Base-by-base conservation (phyloP, 1,139 yeast genomes). In the Geotrichum bryndzae region DNA sequence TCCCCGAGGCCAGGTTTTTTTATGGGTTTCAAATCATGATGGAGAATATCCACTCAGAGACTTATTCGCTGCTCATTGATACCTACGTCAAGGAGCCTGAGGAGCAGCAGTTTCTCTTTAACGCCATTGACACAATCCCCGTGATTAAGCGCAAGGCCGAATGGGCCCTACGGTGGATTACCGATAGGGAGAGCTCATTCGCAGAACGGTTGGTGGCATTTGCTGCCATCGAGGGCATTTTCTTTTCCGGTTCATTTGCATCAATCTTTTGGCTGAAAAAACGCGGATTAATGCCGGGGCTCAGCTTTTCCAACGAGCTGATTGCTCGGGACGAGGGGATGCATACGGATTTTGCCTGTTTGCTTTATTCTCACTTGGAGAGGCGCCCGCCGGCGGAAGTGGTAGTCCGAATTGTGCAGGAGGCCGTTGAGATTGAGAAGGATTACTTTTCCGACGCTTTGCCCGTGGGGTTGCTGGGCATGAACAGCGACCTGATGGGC, bases 1-100 rank as follows among this genome's bases (percentile, higher is more conserved):
- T 88, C 68, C 96, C 99, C 63, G 99, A 94, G 81, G 99, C 98
- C 70, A 92, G 94, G 78, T 91, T 97, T 77, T 94, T 94, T 82
- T 94, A 94, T 76, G 99, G 99, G 60, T 94, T 94, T 87, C 98
- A 94, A 80, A 94, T 94, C 77, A 94, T 95, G 96, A 99, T 92
- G 94, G 97, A 95, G 80, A 95, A 94, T 82, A 94, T 94, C 73
- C 99, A 94, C 79, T 87, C 97, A 41, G 99, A 94, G 80, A 94
- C 97, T 56, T 94, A 94, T 80, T 92, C 98, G 15, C 81, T 94
- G 70, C 84, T 94, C 73, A 90, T 94, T 71, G 99, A 94, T 76
- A 85, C 97, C 56, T 94, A 92, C 78, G 88, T 94, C 77, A 91
- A 91, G 80, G 98, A 94, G 77, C 94, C 96, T 68, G 85, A 87